Evolutionary conservation across 176 grass and related monocot species (phyloP), one percentile per base, ranked within the genome.

Genomic region (Rhipidocladum racemiflorum): DNA sequence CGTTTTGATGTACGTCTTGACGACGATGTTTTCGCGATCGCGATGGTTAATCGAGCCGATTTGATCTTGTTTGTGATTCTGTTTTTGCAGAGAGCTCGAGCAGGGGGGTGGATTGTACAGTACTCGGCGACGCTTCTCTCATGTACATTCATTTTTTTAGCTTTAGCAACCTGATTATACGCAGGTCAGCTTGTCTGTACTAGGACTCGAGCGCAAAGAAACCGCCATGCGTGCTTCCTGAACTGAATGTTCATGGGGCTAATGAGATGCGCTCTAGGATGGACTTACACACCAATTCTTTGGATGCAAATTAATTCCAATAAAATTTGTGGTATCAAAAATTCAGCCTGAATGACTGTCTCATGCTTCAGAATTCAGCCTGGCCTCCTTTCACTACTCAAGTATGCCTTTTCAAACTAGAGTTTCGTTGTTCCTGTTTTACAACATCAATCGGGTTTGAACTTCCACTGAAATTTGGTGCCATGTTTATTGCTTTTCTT

Each of bases 91-190:
- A 68, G 84, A 54, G 20, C 67, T 74, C 27, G 81, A 68, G 76
- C 65, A 45, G 57, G 74, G 61, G 89, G 69, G 1, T 72, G 85
- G 79, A 78, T 85, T 69, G 27, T 68, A 48, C 57, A 77, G 14
- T 78, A 77, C 81, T 46, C 78, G 34, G 81, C 72, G 44, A 80
- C 83, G 54, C 55, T 91, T 65, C 42, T 94, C 15, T 65, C 83
- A 57, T 94, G 83, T 9, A 84, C 81, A 86, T 67, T 87, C 56
- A 40, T 94, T 87, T 87, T 91, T 91, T 80, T 91, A 84, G 83
- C 49, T 32, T 74, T 84, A 66, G 57, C 38, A n/a, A 65, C 66
- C 69, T 88, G 38, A 81, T 50, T 59, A 39, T 78, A 67, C 79
- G 1, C 78, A 86, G 73, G 61, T 77, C 67, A 68, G 78, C 55